Evolutionary conservation across 1,284 basidiomycete genomes (phyloP), one percentile per base, ranked within the genome.

Genomic region (Anthracocystis walkeri): DNA sequence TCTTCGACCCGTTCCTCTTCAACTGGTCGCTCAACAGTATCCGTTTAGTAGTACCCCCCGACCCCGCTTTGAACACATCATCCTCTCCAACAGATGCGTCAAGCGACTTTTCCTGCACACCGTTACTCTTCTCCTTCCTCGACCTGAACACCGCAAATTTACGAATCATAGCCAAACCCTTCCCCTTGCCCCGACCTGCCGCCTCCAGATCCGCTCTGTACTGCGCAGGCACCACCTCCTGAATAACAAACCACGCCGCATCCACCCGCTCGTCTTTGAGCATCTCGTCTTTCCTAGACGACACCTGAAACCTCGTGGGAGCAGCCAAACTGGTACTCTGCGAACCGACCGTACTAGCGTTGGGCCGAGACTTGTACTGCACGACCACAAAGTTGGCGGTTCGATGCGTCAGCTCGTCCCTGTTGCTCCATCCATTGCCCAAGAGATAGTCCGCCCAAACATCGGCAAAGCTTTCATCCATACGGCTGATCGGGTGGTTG

Each of bases 401-500:
- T 18, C 83, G 70, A 54, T 84, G 82, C 31, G 83, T 82, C 14
- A 78, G 72, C 61, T 85, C 83, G 54, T 85, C 82, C 38, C 82
- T 75, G 46, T 83, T 82, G 68, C 79, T 81, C 83, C 83, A 85
- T 14, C 83, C 83, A 44, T 60, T 79, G 5, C 82, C 83, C 6
- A 85, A 40, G 3, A 84, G 64, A 33, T 77, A 82, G 58, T 85
- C 83, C 2, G 82, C 82, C 75, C 76, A 84, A 3, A 83, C 80
- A 52, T 85, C 82, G 29, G 82, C 75, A 49, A 85, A 85, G 1
- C 66, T 58, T 41, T 82, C 80, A 65, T 85, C 83, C 58, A 85
- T 75, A 7, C 71, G 57, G 29, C 73, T 77, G 52, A 81, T 68
- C 10, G 81, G 75, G 18, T 77, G 63, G n/a, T 23, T 60, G 27